Evolutionary conservation across 2,329 filamentous ascomycete species (phyloP).

Genomic region (Ambrosiella xylebori): DNA sequence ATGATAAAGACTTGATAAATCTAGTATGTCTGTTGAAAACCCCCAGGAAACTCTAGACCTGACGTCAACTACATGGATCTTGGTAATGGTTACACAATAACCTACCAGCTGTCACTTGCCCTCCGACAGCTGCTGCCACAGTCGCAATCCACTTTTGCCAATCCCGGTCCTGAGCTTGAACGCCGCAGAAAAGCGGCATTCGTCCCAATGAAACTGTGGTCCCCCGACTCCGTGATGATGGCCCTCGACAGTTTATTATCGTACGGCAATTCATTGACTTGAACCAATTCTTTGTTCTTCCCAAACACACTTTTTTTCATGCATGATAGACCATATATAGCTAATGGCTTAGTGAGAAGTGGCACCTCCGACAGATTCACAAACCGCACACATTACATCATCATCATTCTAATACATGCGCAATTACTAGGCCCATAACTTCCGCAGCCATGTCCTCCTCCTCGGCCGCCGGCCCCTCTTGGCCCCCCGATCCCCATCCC

Average conservation of each 20-base stretch:
- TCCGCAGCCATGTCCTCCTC: constrained; percentile 12
- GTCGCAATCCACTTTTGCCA: not conserved
- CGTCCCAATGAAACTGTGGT: not conserved
- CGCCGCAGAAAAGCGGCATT: not conserved
- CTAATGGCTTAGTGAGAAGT: not conserved
- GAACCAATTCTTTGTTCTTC: not conserved
- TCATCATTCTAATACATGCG: constrained; percentile 12
- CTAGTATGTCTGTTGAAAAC: not conserved
- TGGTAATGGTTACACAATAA: no score
- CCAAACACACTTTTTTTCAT: not conserved
- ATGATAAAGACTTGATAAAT: not conserved
- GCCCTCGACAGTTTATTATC: constrained; percentile 17
- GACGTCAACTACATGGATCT: no score
- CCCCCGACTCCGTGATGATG: constrained; percentile 15
- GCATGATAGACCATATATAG: no score
- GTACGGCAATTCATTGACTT: not conserved
- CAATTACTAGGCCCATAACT: constrained; percentile 14
- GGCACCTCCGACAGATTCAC: not conserved
- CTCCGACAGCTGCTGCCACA: not conserved
- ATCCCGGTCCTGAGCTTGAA: not conserved
- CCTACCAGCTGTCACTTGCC: not conserved
- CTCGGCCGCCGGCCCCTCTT: not conserved
- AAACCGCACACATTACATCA: not conserved
- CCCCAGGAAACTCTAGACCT: not conserved
- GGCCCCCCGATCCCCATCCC: constrained; percentile 17